These are phyloP conservation scores for Carallia brachiata DNA, from an alignment of 345 rosid species.

Conservation along the genomic window DNA sequence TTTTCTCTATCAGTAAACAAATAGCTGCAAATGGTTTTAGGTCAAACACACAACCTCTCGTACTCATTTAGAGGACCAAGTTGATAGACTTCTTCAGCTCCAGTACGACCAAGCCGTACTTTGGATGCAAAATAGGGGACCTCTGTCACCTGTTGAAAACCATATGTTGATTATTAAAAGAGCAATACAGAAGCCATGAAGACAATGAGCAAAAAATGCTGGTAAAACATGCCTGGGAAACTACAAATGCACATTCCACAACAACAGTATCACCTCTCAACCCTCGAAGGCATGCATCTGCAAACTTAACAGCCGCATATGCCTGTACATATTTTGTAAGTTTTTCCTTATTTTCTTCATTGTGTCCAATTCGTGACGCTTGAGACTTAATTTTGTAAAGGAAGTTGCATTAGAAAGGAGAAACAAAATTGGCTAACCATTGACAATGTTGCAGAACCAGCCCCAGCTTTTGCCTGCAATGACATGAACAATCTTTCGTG, in stretches of 20 bases:
- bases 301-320: slow-evolving; percentile 94
- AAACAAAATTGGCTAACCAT: slow-evolving; percentile 52
- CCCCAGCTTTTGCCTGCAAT: slow-evolving; percentile 90
- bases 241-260: slow-evolving; percentile 77
- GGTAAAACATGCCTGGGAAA: slow-evolving; percentile 51
- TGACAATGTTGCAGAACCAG: slow-evolving; percentile 95
- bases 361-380: not conserved
- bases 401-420: not conserved
- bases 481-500: not conserved
- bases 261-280: slow-evolving; percentile 81
- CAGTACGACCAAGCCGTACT: slow-evolving; percentile 28
- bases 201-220: not conserved
- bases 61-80: slow-evolving; percentile 33
- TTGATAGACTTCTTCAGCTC: slow-evolving; percentile 29
- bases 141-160: slow-evolving; percentile 66
- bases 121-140: slow-evolving; percentile 86
- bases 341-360: slow-evolving; percentile 1
- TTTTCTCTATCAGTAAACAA: not conserved
- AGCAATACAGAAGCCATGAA: not conserved
- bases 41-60: slow-evolving; percentile 18
- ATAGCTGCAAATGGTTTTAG: not conserved
- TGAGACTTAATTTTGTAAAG: not conserved
- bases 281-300: slow-evolving; percentile 89
- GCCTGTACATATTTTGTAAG: slow-evolving; percentile 45
- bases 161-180: not conserved